phyloP scores from a whole-genome alignment of 2,329 filamentous ascomycete species.

The Ophiostoma tasmaniense region DNA sequence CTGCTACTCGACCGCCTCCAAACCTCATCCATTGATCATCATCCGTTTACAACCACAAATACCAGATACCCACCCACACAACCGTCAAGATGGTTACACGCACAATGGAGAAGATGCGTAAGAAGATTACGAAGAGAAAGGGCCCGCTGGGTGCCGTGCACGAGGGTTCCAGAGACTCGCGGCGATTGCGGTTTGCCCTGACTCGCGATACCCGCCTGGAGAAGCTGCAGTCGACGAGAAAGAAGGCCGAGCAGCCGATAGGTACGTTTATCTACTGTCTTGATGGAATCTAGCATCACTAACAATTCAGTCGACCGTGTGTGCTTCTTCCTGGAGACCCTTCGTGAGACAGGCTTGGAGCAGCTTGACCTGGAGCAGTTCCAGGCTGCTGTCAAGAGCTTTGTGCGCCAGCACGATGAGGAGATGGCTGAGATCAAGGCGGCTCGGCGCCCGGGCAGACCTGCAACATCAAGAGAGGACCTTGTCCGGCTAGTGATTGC shows the following conservation, averaged over 20 bases:
- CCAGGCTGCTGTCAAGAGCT: conserved; percentile 55
- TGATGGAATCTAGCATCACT: background rate
- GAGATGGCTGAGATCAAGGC: conserved; percentile 59
- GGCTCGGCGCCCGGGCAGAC: conserved; percentile 67
- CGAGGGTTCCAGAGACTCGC: conserved; percentile 79
- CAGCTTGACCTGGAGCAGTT: conserved; percentile 48
- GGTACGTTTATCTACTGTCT: background rate
- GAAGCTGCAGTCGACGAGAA: conserved; percentile 59
- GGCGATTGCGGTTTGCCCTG: conserved; percentile 68
- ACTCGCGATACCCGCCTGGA: conserved; percentile 75
- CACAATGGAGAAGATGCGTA: conserved; percentile 74
- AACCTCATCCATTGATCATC: background rate
- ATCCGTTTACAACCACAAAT: background rate
- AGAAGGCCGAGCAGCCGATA: conserved; percentile 62
- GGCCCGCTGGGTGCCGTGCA: conserved; percentile 68
- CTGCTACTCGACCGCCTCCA: background rate
- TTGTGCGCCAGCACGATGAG: conserved; percentile 60
- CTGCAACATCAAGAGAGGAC: conserved; percentile 68
- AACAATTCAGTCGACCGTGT: conserved; percentile 18
- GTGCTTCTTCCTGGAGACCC: conserved; percentile 43
- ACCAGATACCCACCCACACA: background rate
- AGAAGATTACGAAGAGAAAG: conserved; percentile 79
- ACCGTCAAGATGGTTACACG: conserved; percentile 48
- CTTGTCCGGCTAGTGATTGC: conserved; percentile 63
- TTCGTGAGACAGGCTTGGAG: conserved; percentile 42